Base-by-base conservation (phyloP, 352 stramenopile genomes). In the Pythium folliculosum region DNA sequence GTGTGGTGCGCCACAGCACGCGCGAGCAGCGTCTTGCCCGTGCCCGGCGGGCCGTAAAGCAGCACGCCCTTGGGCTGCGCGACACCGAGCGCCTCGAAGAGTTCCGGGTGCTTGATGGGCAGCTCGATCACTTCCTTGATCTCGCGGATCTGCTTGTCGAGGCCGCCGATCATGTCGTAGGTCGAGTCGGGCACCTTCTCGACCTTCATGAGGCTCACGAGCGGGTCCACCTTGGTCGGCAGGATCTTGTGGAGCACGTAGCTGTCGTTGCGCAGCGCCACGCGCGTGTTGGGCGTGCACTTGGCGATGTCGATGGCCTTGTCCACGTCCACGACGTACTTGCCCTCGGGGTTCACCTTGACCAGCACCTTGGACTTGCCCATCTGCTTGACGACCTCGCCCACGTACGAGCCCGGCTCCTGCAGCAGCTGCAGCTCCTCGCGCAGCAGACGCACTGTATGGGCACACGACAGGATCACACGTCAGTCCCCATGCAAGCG, bases 201-300 rank as follows among this genome's bases (percentile, higher is more conserved):
- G 44, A 99, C 92, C 80, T 97, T 97, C 91, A 98, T 98, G 48
- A 98, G 81, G 65, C 86, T 96, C 65, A 98, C 92, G 21, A 97
- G 78, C 50, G 92, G 92, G 60, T 98, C 92, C 71, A 98, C 86
- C 87, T 99, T 99, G 25, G 97, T 99, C 4, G 98, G 98, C 13
- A 99, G 80, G 66, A 99, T 99, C 82, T 99, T 99, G 82, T 99
- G 97, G 37, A 99, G 84, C 56, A 97, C 97, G 75, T 99, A 99
- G 67, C 96, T 99, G 86, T 99, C 97, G 76, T 99, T 99, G 56
- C 97, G 89, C 21, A 99, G 82, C 10, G 98, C 98, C 35, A 99
- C 98, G 52, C 98, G 95, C 19, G 97, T 99, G 82, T 99, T 99
- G 65, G 98, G 97, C 57, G 96, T 99, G 72, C 98, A 97, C 75